Evolutionary conservation across 2,329 filamentous ascomycete species (phyloP).

Genomic region (Nemania sp.): DNA sequence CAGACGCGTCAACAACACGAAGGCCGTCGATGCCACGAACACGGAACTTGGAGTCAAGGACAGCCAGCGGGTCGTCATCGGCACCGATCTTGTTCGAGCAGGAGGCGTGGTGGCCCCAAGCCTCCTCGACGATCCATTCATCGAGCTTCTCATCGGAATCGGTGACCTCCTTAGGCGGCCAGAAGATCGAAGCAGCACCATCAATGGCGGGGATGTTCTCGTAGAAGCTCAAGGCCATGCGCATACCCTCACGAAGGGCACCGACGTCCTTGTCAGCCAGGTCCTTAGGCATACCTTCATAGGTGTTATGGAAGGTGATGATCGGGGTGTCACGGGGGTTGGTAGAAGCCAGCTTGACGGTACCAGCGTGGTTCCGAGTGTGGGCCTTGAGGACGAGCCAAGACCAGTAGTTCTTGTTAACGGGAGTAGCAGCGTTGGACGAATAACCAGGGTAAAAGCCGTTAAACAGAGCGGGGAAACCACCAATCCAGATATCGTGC

Average conservation of each 20-base stretch:
- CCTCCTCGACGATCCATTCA: constrained; percentile 36
- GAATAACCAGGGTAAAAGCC: constrained; percentile 48
- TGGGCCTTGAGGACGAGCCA: constrained; percentile 60
- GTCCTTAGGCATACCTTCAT: constrained; percentile 48
- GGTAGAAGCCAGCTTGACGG: constrained; percentile 62
- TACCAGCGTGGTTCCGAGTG: constrained; percentile 62
- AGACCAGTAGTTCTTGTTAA: constrained; percentile 48
- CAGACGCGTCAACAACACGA: constrained; percentile 59
- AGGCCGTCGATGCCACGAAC: constrained; percentile 56
- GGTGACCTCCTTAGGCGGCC: constrained; percentile 29
- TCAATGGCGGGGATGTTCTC: constrained; percentile 48
- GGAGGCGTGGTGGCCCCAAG: constrained; percentile 39
- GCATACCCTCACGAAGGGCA: constrained; percentile 60
- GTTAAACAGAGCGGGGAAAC: constrained; percentile 46
- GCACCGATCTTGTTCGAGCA: constrained; percentile 39
- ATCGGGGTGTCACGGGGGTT: constrained; percentile 67
- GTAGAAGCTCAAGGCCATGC: constrained; percentile 54
- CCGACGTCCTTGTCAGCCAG: constrained; percentile 55
- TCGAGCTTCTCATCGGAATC: constrained; percentile 31
- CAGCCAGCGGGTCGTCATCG: constrained; percentile 55
- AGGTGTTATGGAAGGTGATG: constrained; percentile 67
- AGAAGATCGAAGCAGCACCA: constrained; percentile 39
- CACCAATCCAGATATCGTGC: constrained; percentile 45
- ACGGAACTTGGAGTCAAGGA: constrained; percentile 56
- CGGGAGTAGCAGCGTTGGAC: constrained; percentile 38